Percentiles rank a stretch among this genome's conserved stretches.
Conservation (phyloP, 495 filamentous ascomycete genomes). For the Staphylotrichum longicolle region DNA sequence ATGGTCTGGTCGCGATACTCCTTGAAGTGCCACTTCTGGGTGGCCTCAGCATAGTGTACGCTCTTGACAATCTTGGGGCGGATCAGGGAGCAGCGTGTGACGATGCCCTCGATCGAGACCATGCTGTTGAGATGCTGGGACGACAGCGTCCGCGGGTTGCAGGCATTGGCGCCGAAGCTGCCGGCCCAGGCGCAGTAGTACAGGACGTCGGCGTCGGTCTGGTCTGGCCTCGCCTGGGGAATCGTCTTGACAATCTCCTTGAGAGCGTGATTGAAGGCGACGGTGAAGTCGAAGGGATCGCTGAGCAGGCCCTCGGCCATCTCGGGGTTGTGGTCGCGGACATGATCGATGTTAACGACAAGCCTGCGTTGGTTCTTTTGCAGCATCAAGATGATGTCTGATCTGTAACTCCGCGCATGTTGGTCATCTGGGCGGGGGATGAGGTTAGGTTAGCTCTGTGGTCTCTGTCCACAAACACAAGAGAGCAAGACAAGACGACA, state of each 20-base stretch:
- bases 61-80: conserved; percentile 96
- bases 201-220: conserved; percentile 52
- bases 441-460: conserved; percentile 19
- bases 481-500: not conserved
- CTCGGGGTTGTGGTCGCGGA: conserved; percentile 83
- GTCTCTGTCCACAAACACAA: not conserved
- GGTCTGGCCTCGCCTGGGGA: conserved; percentile 55
- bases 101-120: conserved; percentile 97
- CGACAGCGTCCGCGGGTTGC: conserved; percentile 89
- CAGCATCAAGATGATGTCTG: conserved; percentile 89
- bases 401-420: conserved; percentile 70
- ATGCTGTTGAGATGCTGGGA: conserved; percentile 89
- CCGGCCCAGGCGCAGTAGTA: conserved; percentile 96
- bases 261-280: conserved; percentile 84
- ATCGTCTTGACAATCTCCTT: conserved; percentile 81
- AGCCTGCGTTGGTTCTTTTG: conserved; percentile 76
- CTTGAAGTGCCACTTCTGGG: conserved; percentile 75
- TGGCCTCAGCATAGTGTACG: conserved; percentile 88
- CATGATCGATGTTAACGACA: conserved; percentile 90
- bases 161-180: conserved; percentile 90
- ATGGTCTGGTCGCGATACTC: conserved; percentile 96
- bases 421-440: conserved; percentile 46
- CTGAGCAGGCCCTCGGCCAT: conserved; percentile 85
- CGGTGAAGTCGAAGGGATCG: conserved; percentile 80
- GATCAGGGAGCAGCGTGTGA: conserved; percentile 92